A percentile compares a stretch with the other conserved stretches of the same genome.
phyloP scores from a whole-genome alignment of 2,329 filamentous ascomycete genomes.

The Colletotrichum sansevieriae region DNA sequence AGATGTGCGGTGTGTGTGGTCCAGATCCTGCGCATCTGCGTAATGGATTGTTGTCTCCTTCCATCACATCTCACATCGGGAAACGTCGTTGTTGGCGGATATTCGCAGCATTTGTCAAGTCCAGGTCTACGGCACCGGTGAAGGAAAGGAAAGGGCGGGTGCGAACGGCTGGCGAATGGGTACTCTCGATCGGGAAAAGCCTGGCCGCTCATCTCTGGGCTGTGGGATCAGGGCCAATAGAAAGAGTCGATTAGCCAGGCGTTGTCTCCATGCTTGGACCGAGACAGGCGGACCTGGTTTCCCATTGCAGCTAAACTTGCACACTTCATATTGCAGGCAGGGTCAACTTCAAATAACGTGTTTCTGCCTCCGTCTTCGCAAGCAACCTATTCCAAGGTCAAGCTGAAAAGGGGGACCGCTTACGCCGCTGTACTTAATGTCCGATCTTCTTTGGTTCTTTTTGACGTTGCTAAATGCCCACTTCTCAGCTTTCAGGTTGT shows the following conservation, averaged over 20 bases:
- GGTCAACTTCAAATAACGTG: too few species aligned
- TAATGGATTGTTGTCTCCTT: slow-evolving; percentile 21
- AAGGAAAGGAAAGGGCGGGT: slow-evolving; percentile 29
- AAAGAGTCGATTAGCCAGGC: slow-evolving; percentile 12
- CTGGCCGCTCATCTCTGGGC: slow-evolving; percentile 10
- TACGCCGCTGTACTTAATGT: neutral
- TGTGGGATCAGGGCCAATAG: slow-evolving; percentile 23
- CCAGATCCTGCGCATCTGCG: slow-evolving; percentile 17
- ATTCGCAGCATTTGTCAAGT: slow-evolving; percentile 39
- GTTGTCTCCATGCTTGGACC: slow-evolving; percentile 14
- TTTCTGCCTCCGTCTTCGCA: too few species aligned
- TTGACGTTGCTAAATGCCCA: too few species aligned
- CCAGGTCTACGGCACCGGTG: slow-evolving; percentile 40
- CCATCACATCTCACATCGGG: slow-evolving; percentile 38
- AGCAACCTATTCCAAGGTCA: too few species aligned
- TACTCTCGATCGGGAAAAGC: slow-evolving; percentile 30
- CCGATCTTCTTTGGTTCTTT: too few species aligned
- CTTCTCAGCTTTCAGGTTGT: too few species aligned
- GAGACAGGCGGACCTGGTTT: neutral
- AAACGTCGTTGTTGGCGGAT: slow-evolving; percentile 38
- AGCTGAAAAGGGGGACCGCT: neutral
- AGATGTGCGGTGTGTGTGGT: slow-evolving; percentile 2
- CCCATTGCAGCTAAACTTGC: neutral
- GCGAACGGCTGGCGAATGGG: slow-evolving; percentile 32
- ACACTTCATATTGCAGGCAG: too few species aligned